A percentile compares a stretch with the other conserved stretches of the same genome.
These are phyloP conservation scores for Umbelopsis sp. DNA, from an alignment of 192 early-diverging fungal genomes.

Conservation along the genomic window DNA sequence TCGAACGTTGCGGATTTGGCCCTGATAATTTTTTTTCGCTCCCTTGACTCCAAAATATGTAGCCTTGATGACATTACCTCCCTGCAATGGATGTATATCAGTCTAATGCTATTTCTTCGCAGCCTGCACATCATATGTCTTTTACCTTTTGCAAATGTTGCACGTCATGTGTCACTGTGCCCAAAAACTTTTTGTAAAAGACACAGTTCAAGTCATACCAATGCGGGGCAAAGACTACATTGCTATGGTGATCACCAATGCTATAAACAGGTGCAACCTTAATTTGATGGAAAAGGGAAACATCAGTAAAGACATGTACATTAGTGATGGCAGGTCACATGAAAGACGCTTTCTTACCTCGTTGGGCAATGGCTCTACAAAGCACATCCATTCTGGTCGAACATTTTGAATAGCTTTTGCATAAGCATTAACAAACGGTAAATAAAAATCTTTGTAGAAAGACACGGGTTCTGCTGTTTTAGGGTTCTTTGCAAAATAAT, in stretches of 20 bases:
- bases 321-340: slow-evolving; percentile 20
- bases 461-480: slow-evolving; percentile 55
- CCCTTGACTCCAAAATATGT: slow-evolving; percentile 81
- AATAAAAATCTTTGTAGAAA: slow-evolving; percentile 73
- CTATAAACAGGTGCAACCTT: slow-evolving; percentile 50
- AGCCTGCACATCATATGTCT: slow-evolving; percentile 5
- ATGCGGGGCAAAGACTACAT: slow-evolving; percentile 80
- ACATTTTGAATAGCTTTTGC: slow-evolving; percentile 62
- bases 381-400: slow-evolving; percentile 55
- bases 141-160: slow-evolving; percentile 69
- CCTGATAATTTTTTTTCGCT: slow-evolving; percentile 73
- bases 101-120: slow-evolving; percentile 1
- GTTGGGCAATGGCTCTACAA: slow-evolving; percentile 85
- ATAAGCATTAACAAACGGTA: slow-evolving; percentile 73
- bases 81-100: slow-evolving; percentile 45
- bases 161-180: slow-evolving; percentile 80
- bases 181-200: slow-evolving; percentile 72
- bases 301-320: background rate
- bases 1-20: slow-evolving; percentile 72
- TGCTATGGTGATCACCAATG: slow-evolving; percentile 50
- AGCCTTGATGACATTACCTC: slow-evolving; percentile 70
- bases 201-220: slow-evolving; percentile 86
- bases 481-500: slow-evolving; percentile 74
- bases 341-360: slow-evolving; percentile 43
- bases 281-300: background rate